Conservation (phyloP, 257 asterid genomes). For the Przewalskia tangutica region DNA sequence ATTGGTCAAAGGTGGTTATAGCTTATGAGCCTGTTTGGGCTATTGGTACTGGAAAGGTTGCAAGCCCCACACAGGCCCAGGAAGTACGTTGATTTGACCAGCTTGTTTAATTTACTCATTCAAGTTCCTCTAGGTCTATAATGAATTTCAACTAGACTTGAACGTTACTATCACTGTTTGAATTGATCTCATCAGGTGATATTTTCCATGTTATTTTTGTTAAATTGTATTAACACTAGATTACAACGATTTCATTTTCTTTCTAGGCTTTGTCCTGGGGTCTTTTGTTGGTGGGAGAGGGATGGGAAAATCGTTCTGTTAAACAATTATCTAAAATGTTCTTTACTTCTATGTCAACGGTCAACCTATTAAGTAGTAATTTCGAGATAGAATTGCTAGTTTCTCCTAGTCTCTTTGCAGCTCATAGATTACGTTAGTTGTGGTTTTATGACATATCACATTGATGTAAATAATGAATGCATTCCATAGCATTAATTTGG, state of each 20-base stretch:
- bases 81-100: slow-evolving; percentile 50
- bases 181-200: background rate
- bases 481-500: background rate
- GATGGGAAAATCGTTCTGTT: background rate
- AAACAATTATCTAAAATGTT: background rate
- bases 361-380: background rate
- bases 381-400: background rate
- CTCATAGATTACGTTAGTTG: background rate
- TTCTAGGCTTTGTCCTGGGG: background rate
- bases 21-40: slow-evolving; percentile 99
- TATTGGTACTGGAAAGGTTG: slow-evolving; percentile 98
- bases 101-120: background rate
- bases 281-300: background rate
- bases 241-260: background rate
- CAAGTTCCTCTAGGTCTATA: background rate
- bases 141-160: background rate
- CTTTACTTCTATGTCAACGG: background rate
- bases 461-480: background rate
- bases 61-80: slow-evolving; percentile 94
- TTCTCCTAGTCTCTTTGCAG: background rate
- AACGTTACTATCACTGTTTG: background rate
- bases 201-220: background rate
- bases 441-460: background rate
- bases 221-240: background rate
- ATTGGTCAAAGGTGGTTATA: slow-evolving; percentile 79